These are phyloP conservation scores for Eucalyptus dawsonii DNA, from an alignment of 345 rosid genomes.

Conservation along the genomic window DNA sequence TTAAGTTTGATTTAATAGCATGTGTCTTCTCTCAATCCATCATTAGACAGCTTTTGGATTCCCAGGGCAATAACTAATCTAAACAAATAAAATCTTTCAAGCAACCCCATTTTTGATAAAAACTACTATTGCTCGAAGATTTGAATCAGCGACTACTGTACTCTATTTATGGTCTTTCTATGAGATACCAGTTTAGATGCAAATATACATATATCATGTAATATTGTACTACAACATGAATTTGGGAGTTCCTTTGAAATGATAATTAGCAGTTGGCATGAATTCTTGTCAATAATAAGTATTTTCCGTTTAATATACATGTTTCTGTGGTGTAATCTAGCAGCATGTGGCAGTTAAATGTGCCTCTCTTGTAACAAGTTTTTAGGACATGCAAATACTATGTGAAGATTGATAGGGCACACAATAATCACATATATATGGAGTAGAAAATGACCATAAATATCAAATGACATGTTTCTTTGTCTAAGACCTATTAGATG, in stretches of 20 bases:
- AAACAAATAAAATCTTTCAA: not conserved
- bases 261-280: not conserved
- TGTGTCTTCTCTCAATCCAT: not conserved
- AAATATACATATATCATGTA: not conserved
- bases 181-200: not conserved
- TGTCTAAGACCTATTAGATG: not conserved
- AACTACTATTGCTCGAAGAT: not conserved
- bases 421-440: not conserved
- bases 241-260: not conserved
- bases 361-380: not conserved
- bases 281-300: not conserved
- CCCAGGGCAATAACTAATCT: not conserved
- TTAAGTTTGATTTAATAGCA: not conserved
- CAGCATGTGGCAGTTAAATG: not conserved
- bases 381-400: not conserved
- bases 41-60: not conserved
- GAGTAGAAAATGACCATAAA: not conserved
- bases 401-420: not conserved
- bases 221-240: not conserved
- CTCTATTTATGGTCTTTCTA: not conserved
- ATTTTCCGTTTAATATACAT: not conserved
- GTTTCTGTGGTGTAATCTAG: not conserved
- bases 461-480: not conserved
- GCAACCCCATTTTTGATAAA: not conserved
- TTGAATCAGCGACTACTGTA: not conserved